Evolutionary conservation across 345 rosid genomes (phyloP).

Genomic region (Boechera retrofracta): DNA sequence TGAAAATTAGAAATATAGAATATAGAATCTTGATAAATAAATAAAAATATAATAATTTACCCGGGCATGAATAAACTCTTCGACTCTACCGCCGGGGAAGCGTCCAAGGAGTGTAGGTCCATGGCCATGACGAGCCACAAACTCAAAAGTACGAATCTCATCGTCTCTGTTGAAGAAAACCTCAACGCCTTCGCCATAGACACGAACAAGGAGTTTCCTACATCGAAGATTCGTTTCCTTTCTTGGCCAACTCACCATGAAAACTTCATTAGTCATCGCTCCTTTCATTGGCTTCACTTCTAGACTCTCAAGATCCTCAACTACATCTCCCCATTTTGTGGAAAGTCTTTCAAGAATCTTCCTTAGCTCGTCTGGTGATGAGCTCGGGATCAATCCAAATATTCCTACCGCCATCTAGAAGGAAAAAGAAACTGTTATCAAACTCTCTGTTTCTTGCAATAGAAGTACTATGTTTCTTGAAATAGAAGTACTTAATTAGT

Average conservation of each 20-base stretch:
- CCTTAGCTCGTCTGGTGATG: slow-evolving; percentile 66
- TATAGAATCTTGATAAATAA: background rate
- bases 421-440: background rate
- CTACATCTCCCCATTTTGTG: slow-evolving; percentile 65
- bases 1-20: background rate
- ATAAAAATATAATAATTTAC: slow-evolving; percentile 48
- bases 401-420: slow-evolving; percentile 58
- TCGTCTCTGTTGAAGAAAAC: slow-evolving; percentile 79
- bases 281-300: slow-evolving; percentile 71
- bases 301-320: slow-evolving; percentile 57
- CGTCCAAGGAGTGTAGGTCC: slow-evolving; percentile 93
- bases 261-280: slow-evolving; percentile 90
- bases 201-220: slow-evolving; percentile 71
- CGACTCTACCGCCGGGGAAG: slow-evolving; percentile 77
- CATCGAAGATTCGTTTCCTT: slow-evolving; percentile 42
- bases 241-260: slow-evolving; percentile 77
- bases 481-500: background rate
- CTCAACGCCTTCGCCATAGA: slow-evolving; percentile 92
- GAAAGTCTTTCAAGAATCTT: slow-evolving; percentile 56
- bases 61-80: slow-evolving; percentile 93
- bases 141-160: slow-evolving; percentile 83
- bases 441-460: background rate
- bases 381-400: slow-evolving; percentile 52
- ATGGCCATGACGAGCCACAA: slow-evolving; percentile 81
- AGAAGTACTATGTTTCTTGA: slow-evolving; percentile 13